These are phyloP conservation scores for Aspergillus sp. DNA, from an alignment of 2,329 filamentous ascomycete genomes.

Conservation along the genomic window DNA sequence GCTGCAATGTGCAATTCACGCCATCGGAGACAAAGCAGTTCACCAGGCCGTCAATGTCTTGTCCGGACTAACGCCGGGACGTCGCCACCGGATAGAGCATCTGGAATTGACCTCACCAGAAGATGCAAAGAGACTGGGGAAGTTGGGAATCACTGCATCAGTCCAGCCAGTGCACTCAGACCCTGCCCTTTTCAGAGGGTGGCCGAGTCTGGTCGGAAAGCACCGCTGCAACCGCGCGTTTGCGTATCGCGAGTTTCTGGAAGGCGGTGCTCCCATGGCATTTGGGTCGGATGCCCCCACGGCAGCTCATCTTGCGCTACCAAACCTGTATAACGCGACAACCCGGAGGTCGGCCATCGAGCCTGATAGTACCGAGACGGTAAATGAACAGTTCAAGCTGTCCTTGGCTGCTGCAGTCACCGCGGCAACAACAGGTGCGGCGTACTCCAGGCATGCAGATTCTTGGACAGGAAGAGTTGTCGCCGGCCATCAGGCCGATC, in stretches of 20 bases:
- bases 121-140: conserved; percentile 47
- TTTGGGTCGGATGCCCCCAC: conserved; percentile 51
- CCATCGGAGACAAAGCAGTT: conserved; percentile 50
- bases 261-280: conserved; percentile 45
- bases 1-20: conserved; percentile 51
- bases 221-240: conserved; percentile 49
- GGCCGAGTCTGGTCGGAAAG: conserved; percentile 45
- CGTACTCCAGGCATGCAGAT: conserved; percentile 48
- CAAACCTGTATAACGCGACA: conserved; percentile 50
- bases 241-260: conserved; percentile 49
- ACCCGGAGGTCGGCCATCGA: conserved; percentile 46
- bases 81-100: conserved; percentile 52
- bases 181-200: conserved; percentile 47
- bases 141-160: conserved; percentile 45
- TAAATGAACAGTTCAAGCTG: conserved; percentile 45
- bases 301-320: conserved; percentile 44
- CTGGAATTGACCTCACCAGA: conserved; percentile 48
- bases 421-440: conserved; percentile 45
- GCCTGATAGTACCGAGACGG: conserved; percentile 34
- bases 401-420: conserved; percentile 42
- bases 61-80: conserved; percentile 37
- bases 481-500: conserved; percentile 42
- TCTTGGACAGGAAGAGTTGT: conserved; percentile 39
- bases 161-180: conserved; percentile 40
- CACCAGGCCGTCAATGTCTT: conserved; percentile 47